phyloP scores from a whole-genome alignment of 1,284 basidiomycete genomes.

The Mycena citricolor region DNA sequence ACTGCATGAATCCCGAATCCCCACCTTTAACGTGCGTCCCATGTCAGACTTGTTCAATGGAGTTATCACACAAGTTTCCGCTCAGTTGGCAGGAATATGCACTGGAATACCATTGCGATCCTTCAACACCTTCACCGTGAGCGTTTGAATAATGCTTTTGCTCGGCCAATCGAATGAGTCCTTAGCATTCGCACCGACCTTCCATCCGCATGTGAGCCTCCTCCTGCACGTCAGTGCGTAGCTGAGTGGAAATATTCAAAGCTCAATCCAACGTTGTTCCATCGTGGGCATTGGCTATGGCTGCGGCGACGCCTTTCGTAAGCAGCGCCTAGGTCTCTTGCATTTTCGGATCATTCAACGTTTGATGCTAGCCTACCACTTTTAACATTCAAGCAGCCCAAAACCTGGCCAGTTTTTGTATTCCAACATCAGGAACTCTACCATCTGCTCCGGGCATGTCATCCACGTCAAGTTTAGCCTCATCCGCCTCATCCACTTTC shows the following conservation, averaged over 20 bases:
- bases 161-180: too few relatives aligned
- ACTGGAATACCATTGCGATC: too few relatives aligned
- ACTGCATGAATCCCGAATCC: background rate
- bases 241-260: too few relatives aligned
- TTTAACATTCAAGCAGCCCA: slow-evolving; percentile 5
- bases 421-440: background rate
- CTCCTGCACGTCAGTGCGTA: too few relatives aligned
- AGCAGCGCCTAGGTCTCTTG: background rate
- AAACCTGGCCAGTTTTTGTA: background rate
- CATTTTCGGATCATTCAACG: background rate
- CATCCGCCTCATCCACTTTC: background rate
- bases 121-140: too few relatives aligned
- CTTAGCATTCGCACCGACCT: too few relatives aligned
- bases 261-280: slow-evolving; percentile 1
- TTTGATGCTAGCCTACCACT: slow-evolving; percentile 1
- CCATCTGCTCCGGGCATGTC: background rate
- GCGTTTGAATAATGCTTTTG: too few relatives aligned
- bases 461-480: background rate
- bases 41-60: too few relatives aligned
- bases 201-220: too few relatives aligned
- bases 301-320: slow-evolving; percentile 4
- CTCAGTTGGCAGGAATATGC: too few relatives aligned
- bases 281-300: slow-evolving; percentile 11
- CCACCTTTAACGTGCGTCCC: too few relatives aligned
- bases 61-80: too few relatives aligned